A percentile compares a stretch with the other conserved stretches of the same genome.
These are phyloP conservation scores for Saccharomycopsis synnaedendra DNA, from an alignment of 805 yeast genomes.

Conservation along the genomic window DNA sequence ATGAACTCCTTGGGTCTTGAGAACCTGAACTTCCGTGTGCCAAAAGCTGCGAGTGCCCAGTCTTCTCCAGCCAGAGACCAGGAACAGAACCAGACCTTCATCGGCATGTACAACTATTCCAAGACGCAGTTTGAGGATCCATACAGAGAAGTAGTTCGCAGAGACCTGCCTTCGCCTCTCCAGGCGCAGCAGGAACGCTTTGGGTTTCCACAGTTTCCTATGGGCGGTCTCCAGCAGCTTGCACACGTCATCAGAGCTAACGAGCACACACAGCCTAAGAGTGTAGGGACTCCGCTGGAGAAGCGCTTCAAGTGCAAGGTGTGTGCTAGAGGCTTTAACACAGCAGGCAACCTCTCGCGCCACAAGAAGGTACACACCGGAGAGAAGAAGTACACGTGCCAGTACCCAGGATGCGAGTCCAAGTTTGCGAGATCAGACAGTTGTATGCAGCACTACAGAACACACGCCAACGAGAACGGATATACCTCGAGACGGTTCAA, in stretches of 20 bases:
- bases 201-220: background rate
- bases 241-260: slow-evolving; percentile 6
- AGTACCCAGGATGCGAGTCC: slow-evolving; percentile 36
- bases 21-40: slow-evolving; percentile 4
- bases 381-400: slow-evolving; percentile 58
- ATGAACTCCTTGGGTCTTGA: slow-evolving; percentile 16
- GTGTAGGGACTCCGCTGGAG: slow-evolving; percentile 2
- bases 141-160: background rate
- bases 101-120: slow-evolving; percentile 14
- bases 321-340: slow-evolving; percentile 48
- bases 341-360: slow-evolving; percentile 65
- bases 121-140: slow-evolving; percentile 14
- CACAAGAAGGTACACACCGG: slow-evolving; percentile 70
- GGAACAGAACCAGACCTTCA: slow-evolving; percentile 9
- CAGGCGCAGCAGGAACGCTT: slow-evolving; percentile 14
- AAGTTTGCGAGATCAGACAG: slow-evolving; percentile 17
- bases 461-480: slow-evolving; percentile 17
- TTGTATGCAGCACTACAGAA: slow-evolving; percentile 17
- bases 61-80: background rate
- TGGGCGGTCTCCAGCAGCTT: background rate
- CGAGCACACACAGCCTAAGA: background rate
- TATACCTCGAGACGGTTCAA: slow-evolving; percentile 16
- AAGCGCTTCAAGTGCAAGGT: slow-evolving; percentile 15
- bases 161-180: slow-evolving; percentile 9
- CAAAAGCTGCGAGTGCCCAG: slow-evolving; percentile 1